Conservation (phyloP, 495 filamentous ascomycete genomes). For the Penicillium fimorum region DNA sequence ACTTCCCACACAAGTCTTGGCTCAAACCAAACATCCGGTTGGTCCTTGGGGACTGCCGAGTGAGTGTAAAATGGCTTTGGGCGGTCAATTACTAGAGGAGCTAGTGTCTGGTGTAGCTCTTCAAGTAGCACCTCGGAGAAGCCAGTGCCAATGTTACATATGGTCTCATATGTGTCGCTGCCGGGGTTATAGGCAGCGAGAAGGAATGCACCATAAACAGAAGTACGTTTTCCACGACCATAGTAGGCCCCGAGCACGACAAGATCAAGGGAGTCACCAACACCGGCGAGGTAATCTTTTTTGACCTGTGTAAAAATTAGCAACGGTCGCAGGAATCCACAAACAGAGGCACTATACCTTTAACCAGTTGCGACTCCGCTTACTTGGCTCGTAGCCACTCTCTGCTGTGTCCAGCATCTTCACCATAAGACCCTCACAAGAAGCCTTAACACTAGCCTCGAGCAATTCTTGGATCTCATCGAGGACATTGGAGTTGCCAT, state of each 20-base stretch:
- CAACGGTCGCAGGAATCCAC: background rate
- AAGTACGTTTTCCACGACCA: constrained; percentile 92
- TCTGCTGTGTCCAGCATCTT: constrained; percentile 95
- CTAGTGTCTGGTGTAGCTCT: constrained; percentile 71
- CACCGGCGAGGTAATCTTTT: constrained; percentile 91
- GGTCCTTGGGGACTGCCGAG: constrained; percentile 76
- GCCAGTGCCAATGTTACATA: constrained; percentile 98
- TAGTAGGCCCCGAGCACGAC: constrained; percentile 94
- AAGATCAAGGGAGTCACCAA: constrained; percentile 94
- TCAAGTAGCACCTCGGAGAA: constrained; percentile 88
- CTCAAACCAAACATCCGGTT: constrained; percentile 99
- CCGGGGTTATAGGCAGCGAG: constrained; percentile 86
- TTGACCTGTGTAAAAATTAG: constrained; percentile 61
- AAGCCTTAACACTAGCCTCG: constrained; percentile 89
- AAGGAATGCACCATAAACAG: constrained; percentile 91
- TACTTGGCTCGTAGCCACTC: constrained; percentile 91
- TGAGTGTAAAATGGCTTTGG: constrained; percentile 95
- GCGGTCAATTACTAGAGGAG: constrained; percentile 72
- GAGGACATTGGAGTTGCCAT: constrained; percentile 80
- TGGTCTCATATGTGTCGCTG: constrained; percentile 80
- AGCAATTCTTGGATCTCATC: constrained; percentile 91
- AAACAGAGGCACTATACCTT: constrained; percentile 58
- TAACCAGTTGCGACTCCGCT: constrained; percentile 94
- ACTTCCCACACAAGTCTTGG: constrained; percentile 95
- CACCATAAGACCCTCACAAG: constrained; percentile 97